Evolutionary conservation across 495 filamentous ascomycete genomes (phyloP).

Genomic region (Jackrogersella minutella): DNA sequence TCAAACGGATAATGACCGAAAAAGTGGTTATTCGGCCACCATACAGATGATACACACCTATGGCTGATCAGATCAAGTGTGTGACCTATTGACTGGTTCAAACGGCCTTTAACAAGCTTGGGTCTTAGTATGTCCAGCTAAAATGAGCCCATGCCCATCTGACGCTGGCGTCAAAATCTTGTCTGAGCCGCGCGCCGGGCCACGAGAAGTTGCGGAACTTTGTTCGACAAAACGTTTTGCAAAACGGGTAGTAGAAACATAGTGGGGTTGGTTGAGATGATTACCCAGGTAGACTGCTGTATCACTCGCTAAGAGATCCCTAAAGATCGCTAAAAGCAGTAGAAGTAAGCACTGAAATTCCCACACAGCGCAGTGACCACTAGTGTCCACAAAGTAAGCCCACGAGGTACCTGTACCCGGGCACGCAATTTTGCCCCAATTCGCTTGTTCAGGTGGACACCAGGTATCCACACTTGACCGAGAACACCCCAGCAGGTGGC

Average conservation of each 20-base stretch:
- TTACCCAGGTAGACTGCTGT: slow-evolving; percentile 18
- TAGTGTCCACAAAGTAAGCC: not conserved
- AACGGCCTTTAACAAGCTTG: slow-evolving; percentile 4
- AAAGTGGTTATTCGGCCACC: slow-evolving; percentile 22
- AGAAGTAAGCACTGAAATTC: not conserved
- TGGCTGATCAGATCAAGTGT: slow-evolving; percentile 36
- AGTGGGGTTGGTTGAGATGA: slow-evolving; percentile 13
- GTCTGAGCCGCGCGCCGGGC: slow-evolving; percentile 37
- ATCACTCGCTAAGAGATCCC: slow-evolving; percentile 18
- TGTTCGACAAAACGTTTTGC: slow-evolving; percentile 5
- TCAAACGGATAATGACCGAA: slow-evolving; percentile 19
- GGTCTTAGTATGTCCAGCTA: slow-evolving; percentile 29
- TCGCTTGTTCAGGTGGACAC: slow-evolving; percentile 42
- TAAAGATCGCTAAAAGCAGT: not conserved
- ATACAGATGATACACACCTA: slow-evolving; percentile 4
- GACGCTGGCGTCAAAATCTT: slow-evolving; percentile 35
- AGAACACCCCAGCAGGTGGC: slow-evolving; percentile 37
- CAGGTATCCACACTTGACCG: slow-evolving; percentile 40
- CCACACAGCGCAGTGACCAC: not conserved
- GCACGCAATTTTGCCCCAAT: slow-evolving; percentile 37
- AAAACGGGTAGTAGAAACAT: slow-evolving; percentile 2
- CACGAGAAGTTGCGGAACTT: slow-evolving; percentile 29
- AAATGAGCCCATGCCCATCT: slow-evolving; percentile 35
- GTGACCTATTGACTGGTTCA: slow-evolving; percentile 37
- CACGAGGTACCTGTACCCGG: slow-evolving; percentile 31